phyloP scores from a whole-genome alignment of 441 rosid species.

The Populus hybrid region DNA sequence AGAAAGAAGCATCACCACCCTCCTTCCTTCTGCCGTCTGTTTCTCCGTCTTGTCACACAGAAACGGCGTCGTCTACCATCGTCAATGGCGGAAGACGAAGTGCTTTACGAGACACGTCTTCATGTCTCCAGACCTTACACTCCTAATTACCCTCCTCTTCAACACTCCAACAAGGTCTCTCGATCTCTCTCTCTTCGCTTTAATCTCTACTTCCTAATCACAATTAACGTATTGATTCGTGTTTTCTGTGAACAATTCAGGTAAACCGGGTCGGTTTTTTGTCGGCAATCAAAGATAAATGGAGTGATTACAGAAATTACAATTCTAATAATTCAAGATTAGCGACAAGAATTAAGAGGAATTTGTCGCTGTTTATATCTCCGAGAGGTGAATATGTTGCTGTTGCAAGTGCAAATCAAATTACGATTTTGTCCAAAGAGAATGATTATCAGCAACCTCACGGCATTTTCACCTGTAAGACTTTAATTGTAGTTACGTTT shows the following conservation, averaged over 20 bases:
- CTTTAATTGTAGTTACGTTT: neutral
- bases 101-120: constrained; percentile 64
- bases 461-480: constrained; percentile 68
- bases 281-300: constrained; percentile 37
- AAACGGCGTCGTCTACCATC: neutral
- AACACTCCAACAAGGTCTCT: constrained; percentile 38
- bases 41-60: neutral
- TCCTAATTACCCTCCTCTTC: constrained; percentile 69
- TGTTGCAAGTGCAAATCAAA: constrained; percentile 72
- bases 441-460: constrained; percentile 71
- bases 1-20: neutral
- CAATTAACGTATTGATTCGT: constrained; percentile 11
- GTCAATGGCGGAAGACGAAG: constrained; percentile 31
- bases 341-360: constrained; percentile 27
- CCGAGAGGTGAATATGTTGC: constrained; percentile 77
- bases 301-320: constrained; percentile 33
- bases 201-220: neutral
- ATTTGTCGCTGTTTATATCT: constrained; percentile 62
- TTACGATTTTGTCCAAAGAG: constrained; percentile 65
- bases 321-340: constrained; percentile 20
- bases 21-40: neutral
- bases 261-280: constrained; percentile 38
- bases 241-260: constrained; percentile 30
- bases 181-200: neutral
- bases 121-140: constrained; percentile 62